phyloP scores from a whole-genome alignment of 257 asterid species.

The Capsicum rhomboideum region DNA sequence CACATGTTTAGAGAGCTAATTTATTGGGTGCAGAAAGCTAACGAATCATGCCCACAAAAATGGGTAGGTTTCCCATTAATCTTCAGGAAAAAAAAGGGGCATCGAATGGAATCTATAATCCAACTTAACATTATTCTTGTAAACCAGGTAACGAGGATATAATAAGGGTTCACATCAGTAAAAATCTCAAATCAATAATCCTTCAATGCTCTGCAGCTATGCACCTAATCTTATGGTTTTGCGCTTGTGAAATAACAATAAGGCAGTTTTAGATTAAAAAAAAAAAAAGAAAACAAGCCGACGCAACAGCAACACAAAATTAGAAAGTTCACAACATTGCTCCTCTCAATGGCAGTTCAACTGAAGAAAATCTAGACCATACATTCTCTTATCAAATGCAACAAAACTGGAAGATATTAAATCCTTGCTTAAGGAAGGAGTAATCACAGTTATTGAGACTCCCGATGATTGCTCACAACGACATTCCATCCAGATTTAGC shows the following conservation, averaged over 20 bases:
- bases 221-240: no score
- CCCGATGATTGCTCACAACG: conserved; percentile 86
- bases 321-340: background rate
- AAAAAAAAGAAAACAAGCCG: background rate
- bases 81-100: background rate
- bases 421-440: conserved; percentile 2
- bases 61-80: background rate
- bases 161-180: background rate
- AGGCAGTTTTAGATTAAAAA: background rate
- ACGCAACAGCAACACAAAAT: no score
- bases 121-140: background rate
- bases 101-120: background rate
- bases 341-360: background rate
- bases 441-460: conserved; percentile 78
- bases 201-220: background rate
- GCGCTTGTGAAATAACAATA: no score
- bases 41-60: background rate
- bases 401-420: background rate
- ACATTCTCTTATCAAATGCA: background rate
- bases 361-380: background rate
- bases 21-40: background rate
- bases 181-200: background rate
- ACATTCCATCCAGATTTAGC: conserved; percentile 71
- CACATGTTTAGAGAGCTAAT: background rate
- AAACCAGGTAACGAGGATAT: background rate